Evolutionary conservation across 345 rosid genomes (phyloP).

Genomic region (Pistacia integerrima): DNA sequence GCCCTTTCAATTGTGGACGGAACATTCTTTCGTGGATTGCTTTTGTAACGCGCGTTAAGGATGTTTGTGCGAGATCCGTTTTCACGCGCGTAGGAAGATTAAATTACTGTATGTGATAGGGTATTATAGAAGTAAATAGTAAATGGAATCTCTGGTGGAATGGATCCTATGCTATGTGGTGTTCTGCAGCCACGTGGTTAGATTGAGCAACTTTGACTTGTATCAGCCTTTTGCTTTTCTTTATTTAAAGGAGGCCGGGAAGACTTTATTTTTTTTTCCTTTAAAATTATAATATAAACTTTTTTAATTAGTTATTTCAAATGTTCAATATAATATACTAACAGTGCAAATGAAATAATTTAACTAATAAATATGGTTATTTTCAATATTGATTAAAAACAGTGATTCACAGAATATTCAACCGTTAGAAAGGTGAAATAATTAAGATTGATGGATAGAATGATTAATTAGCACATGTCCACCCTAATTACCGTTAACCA

Average conservation of each 20-base stretch:
- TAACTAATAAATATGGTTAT: too few relatives aligned
- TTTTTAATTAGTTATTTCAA: too few relatives aligned
- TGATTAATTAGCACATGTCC: slow-evolving; percentile 17
- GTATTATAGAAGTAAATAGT: too few relatives aligned
- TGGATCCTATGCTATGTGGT: slow-evolving; percentile 13
- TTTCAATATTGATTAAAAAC: too few relatives aligned
- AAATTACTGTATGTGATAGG: background rate
- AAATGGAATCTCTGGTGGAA: slow-evolving; percentile 14
- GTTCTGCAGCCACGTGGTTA: slow-evolving; percentile 37
- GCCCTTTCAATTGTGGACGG: background rate
- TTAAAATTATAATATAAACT: too few relatives aligned
- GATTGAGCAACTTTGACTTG: slow-evolving; percentile 38
- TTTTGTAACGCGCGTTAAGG: background rate
- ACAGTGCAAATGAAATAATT: too few relatives aligned
- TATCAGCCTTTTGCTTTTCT: background rate
- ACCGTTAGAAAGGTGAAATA: background rate
- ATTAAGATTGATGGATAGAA: background rate
- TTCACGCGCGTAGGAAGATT: background rate
- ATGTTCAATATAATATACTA: too few relatives aligned
- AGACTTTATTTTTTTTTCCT: too few relatives aligned
- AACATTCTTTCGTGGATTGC: background rate
- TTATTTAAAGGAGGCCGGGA: too few relatives aligned
- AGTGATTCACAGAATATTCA: background rate
- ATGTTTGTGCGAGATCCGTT: background rate
- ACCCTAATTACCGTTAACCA: slow-evolving; percentile 3